Conservation (phyloP, 306 rosid genomes). For the Prunus padus region DNA sequence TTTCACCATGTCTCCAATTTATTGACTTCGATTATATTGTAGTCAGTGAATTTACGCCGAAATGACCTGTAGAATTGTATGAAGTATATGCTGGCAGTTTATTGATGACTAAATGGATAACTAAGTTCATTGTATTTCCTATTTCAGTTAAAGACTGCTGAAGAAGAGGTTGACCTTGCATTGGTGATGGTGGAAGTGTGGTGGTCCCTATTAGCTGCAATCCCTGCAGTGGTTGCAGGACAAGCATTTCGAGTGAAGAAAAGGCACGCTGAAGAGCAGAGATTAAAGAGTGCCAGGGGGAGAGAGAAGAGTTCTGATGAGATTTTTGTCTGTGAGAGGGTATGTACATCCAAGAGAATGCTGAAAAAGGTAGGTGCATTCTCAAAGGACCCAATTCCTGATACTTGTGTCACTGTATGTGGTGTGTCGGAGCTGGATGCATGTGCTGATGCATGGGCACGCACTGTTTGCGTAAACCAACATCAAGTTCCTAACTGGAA, state of each 20-base stretch:
- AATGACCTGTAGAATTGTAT: too few species aligned
- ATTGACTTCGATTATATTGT: too few species aligned
- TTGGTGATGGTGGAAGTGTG: conserved; percentile 77
- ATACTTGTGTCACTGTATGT: conserved; percentile 91
- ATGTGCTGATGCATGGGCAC: conserved; percentile 92
- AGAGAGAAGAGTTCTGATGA: conserved; percentile 87
- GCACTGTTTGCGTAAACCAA: conserved; percentile 89
- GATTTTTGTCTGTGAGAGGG: conserved; percentile 89
- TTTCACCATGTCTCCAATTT: too few species aligned
- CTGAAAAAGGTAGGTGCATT: conserved; percentile 81
- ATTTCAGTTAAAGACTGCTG: too few species aligned
- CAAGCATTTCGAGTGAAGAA: conserved; percentile 71
- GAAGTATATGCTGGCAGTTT: too few species aligned
- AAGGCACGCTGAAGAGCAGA: conserved; percentile 63
- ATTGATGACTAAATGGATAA: too few species aligned
- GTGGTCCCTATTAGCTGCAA: conserved; percentile 91
- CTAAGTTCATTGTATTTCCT: too few species aligned
- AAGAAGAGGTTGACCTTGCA: conserved; percentile 17
- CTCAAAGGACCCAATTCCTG: conserved; percentile 94
- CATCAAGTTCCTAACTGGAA: conserved; percentile 96
- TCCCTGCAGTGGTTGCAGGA: conserved; percentile 81
- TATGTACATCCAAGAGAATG: conserved; percentile 93
- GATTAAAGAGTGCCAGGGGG: conserved; percentile 64
- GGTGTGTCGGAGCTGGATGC: conserved; percentile 92
- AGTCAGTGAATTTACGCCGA: too few species aligned